Conservation (phyloP, 768 basidiomycete genomes). For the Agrocybe chaxingu region DNA sequence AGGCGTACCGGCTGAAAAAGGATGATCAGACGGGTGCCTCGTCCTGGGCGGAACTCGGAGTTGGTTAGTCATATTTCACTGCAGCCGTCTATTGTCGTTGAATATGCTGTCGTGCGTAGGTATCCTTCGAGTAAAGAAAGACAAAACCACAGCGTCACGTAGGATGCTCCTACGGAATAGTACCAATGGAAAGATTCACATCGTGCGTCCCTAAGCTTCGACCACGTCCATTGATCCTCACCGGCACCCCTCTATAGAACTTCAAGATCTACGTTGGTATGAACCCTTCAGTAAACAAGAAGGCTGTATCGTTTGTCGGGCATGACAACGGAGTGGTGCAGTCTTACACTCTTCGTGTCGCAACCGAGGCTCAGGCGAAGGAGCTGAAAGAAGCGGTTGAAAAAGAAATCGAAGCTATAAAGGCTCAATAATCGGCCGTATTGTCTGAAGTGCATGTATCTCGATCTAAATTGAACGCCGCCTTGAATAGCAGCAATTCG, state of each 20-base stretch:
- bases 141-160: constrained; percentile 57
- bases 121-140: constrained; percentile 67
- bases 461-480: too few species aligned
- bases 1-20: constrained; percentile 60
- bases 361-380: constrained; percentile 54
- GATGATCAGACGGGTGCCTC: constrained; percentile 37
- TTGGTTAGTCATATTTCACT: constrained; percentile 8
- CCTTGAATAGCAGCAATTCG: too few species aligned
- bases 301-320: constrained; percentile 62
- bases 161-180: constrained; percentile 71
- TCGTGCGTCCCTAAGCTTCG: constrained; percentile 45
- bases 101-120: constrained; percentile 34
- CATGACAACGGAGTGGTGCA: constrained; percentile 58
- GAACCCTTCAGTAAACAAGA: constrained; percentile 49
- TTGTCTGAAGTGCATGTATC: too few species aligned
- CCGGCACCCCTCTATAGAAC: constrained; percentile 45
- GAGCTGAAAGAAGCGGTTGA: constrained; percentile 60
- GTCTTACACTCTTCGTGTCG: constrained; percentile 61
- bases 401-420: constrained; percentile 53
- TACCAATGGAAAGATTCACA: constrained; percentile 68
- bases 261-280: constrained; percentile 64
- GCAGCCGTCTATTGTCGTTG: not conserved
- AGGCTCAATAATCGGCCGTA: constrained; percentile 26
- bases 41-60: constrained; percentile 65
- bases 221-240: constrained; percentile 2